Evolutionary conservation across 192 early-diverging fungal genomes (phyloP), one percentile per base, ranked within the genome.

Genomic region (Rhizophagus clarus): DNA sequence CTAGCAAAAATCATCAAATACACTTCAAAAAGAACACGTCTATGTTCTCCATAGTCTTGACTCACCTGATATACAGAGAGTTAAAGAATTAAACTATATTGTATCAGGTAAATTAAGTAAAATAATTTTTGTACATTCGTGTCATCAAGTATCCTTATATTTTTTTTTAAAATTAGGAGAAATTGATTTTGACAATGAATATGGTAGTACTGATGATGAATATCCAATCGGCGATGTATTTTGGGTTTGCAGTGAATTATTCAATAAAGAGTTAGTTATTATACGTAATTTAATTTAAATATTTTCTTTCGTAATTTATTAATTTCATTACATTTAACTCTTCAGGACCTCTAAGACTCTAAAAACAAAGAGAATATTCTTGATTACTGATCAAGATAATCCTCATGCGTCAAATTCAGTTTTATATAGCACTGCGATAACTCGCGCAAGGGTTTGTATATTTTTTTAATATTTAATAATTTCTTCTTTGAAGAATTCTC

Each of bases 331-430:
- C 37, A 40, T 42, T 24, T 62, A 26, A 61, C 22, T 26, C 34
- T 28, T 56, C 2, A 62, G 74, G 37, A 60, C 51, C 24, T 61
- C 89, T 0, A 79, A 88, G 81, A 88, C 84, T 8, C 71, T 88
- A 29, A 88, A 85, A 47, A 83, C 83, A 10, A 92, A 91, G 80
- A 89, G 92, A 24, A 71, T 95, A 66, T 95, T 94, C 71, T 68
- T 95, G 6, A 88, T 95, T 56, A 95, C 94, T 61, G 87, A 91
- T 74, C 84, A 90, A 73, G 91, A 93, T 74, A 83, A 89, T 66
- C 94, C 94, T 3, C 88, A 93, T 79, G 47, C 71, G 0, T 81
- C 73, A 29, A 87, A 91, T 60, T 34, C 83, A 37, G 79, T 83
- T 28, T 71, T 90, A 32, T 79, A 86, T 61, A 84, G 85, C 62